phyloP scores from a whole-genome alignment of 202 grass and related monocot genomes.

The Saccharum hybrid region DNA sequence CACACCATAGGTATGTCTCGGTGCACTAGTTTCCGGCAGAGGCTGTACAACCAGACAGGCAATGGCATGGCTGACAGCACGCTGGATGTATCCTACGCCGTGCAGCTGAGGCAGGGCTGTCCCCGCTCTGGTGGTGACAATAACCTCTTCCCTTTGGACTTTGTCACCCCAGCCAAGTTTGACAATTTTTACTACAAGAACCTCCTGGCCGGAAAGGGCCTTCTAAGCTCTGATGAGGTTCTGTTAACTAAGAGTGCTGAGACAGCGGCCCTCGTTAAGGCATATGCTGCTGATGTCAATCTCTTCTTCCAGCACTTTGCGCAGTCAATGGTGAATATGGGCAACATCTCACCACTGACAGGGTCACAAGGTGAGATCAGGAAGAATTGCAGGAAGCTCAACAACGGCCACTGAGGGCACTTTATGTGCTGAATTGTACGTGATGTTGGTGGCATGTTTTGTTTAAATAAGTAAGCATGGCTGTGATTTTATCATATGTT shows the following conservation, averaged over 20 bases:
- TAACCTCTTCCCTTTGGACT: constrained; percentile 79
- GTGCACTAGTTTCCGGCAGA: constrained; percentile 94
- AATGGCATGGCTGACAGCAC: constrained; percentile 78
- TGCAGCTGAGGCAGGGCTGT: constrained; percentile 61
- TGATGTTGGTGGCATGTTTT: constrained; percentile 46
- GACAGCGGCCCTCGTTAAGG: constrained; percentile 71
- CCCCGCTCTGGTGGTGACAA: constrained; percentile 74
- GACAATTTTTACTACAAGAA: constrained; percentile 89
- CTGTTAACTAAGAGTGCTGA: constrained; percentile 63
- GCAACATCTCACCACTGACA: constrained; percentile 78
- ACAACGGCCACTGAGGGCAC: constrained; percentile 47
- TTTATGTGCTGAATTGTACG: constrained; percentile 31
- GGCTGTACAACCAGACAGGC: constrained; percentile 91
- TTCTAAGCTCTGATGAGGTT: constrained; percentile 83
- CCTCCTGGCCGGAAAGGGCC: constrained; percentile 64
- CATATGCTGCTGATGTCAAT: constrained; percentile 60
- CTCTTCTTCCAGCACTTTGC: constrained; percentile 88
- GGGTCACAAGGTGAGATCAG: constrained; percentile 80
- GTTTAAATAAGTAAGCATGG: constrained; percentile 50
- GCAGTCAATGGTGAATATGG: constrained; percentile 94
- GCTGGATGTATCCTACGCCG: constrained; percentile 56
- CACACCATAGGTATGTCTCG: constrained; percentile 87
- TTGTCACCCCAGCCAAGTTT: constrained; percentile 62
- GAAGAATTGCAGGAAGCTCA: constrained; percentile 83
- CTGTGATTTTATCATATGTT: constrained; percentile 36